Base-by-base conservation (phyloP, 495 filamentous ascomycete species). In the Penicillium verhagenii region DNA sequence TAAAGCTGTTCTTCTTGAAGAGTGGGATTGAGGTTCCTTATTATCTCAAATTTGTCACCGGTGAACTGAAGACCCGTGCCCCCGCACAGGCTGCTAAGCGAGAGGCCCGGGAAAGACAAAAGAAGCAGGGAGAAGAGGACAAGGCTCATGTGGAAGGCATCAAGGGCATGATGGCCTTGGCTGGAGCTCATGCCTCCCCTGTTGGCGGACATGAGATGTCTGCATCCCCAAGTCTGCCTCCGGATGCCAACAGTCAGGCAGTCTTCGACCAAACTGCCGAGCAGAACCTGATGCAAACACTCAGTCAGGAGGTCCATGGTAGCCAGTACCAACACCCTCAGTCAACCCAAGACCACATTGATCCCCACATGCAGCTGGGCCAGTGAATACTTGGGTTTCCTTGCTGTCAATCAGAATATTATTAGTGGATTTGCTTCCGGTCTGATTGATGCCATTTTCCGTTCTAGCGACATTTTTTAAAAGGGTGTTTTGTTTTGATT, bases 1-100 rank as follows among this genome's bases (percentile, higher is more conserved):
- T 97, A 51, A 97, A 97, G 69, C 80, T 97, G 0, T 96, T 96
- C 73, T 96, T 96, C 70, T 74, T 97, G 47, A 97, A 97, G 73
- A 93, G 86, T 23, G 88, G 88, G 14, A 92, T 90, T 14, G 93
- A 97, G 65, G 93, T 97, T 54, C 92, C 92, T 0, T 90, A 90
- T 61, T 95, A 95, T 55, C 75, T 97, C 26, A 87, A 92, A 64
- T 90, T 86, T 43, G 92, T 97, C 28, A 97, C 92, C 0, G 92
- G 92, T 11, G 93, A 97, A 66, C 73, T 97, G 52, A 96, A 96
- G 70, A 96, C 92, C 2, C 78, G 93, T n/a, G 92, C 89, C 0
- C 91, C 90, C 1, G 85, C 79, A 20, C 88, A 92, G 67, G 89
- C 89, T 42, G 88, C 88, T 6, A 87, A 89, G 52, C 88, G 88